Conservation (phyloP, 2,329 filamentous ascomycete species). For the Amylocarpus encephaloides region DNA sequence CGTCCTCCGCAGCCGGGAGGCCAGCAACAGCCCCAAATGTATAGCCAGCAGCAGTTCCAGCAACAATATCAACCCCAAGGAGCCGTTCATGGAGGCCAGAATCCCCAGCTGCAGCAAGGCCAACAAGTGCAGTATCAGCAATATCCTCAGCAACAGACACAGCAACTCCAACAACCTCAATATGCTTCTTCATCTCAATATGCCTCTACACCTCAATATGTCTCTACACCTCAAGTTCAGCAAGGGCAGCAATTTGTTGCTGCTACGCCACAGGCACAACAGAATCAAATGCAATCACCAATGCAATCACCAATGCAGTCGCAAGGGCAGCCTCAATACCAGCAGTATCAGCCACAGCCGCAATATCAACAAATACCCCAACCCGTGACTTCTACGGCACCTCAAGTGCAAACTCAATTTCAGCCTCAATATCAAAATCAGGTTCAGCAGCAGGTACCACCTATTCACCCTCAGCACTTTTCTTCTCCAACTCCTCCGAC, state of each 20-base stretch:
- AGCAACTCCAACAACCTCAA: background rate
- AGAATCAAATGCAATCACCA: background rate
- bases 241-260: background rate
- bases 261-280: background rate
- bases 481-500: background rate
- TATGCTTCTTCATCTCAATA: background rate
- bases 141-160: background rate
- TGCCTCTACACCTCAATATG: background rate
- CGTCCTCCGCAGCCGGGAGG: conserved; percentile 1
- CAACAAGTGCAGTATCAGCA: background rate
- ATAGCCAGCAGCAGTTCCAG: background rate
- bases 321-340: background rate
- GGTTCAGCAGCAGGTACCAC: background rate
- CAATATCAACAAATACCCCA: background rate
- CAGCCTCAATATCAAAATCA: conserved; percentile 4
- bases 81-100: background rate
- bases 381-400: background rate
- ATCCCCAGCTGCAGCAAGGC: background rate
- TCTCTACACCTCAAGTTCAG: background rate
- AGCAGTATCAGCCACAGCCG: conserved; percentile 1
- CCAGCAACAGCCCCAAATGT: background rate
- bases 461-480: background rate
- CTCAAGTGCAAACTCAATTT: conserved; percentile 2
- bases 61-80: background rate
- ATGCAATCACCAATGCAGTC: background rate